Percentiles rank a stretch among this genome's conserved stretches.
These are phyloP conservation scores for Aphanoascus verrucosus DNA, from an alignment of 2,329 filamentous ascomycete species.

Conservation along the genomic window DNA sequence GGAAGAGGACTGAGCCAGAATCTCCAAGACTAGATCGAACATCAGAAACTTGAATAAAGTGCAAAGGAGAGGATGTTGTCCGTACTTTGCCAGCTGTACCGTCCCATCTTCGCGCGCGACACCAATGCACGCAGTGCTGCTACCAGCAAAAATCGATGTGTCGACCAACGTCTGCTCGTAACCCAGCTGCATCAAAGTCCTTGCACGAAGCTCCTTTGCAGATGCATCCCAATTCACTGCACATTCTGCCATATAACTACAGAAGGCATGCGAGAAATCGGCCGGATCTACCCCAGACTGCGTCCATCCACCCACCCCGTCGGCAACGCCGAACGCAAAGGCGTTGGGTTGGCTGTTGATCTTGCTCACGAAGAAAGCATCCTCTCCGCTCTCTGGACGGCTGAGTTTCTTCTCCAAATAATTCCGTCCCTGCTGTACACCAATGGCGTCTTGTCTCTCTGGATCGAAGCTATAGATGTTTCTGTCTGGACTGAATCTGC, in stretches of 20 bases:
- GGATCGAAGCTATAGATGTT: conserved; percentile 66
- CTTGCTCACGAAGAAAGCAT: conserved; percentile 85
- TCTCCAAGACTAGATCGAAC: conserved; percentile 57
- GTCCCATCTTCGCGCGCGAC: conserved; percentile 61
- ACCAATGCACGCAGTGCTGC: conserved; percentile 85
- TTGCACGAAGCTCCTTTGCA: conserved; percentile 43
- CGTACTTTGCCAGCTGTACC: conserved; percentile 72
- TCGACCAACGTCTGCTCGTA: conserved; percentile 75
- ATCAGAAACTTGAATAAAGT: neutral
- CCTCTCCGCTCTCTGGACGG: conserved; percentile 74
- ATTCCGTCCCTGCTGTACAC: conserved; percentile 26
- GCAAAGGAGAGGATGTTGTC: neutral
- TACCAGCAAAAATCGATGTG: conserved; percentile 62
- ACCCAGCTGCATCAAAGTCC: conserved; percentile 65
- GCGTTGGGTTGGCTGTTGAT: conserved; percentile 48
- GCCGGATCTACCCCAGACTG: conserved; percentile 88
- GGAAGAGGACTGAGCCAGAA: conserved; percentile 81
- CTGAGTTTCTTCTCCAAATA: conserved; percentile 49
- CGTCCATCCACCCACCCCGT: conserved; percentile 92
- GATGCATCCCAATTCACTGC: conserved; percentile 48
- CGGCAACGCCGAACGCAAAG: conserved; percentile 78
- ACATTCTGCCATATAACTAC: conserved; percentile 78
- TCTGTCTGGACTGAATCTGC: conserved; percentile 54
- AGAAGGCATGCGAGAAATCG: conserved; percentile 88
- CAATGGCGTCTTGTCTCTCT: conserved; percentile 26